Evolutionary conservation across 345 rosid species (phyloP), one percentile per base, ranked within the genome.

Genomic region (Arabidopsis thaliana): DNA sequence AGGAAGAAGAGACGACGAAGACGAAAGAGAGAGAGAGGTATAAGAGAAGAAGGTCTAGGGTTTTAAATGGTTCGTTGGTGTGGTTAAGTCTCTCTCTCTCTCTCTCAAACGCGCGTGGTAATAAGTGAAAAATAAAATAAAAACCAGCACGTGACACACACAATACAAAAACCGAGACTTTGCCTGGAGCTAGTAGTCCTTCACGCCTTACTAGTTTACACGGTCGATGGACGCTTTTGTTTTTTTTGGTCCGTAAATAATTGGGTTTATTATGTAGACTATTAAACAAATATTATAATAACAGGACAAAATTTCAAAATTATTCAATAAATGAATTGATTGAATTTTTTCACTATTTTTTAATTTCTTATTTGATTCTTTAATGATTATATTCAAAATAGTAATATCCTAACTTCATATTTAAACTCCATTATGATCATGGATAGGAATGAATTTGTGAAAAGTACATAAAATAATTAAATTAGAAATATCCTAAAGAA

Each of bases 31-130:
- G 60, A 49, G 41, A 6, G 14, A 42, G 33, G 61, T 48, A 49
- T 7, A 53, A 61, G 61, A 61, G 61, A 49, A 41, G 61, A 33
- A 16, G 77, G 73, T 56, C 61, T 77, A 77, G 80, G 80, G 80
- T 77, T 77, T 77, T 77, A 53, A 33, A 60, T 69, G 72, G 76
- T 70, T 64, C 76, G 80, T 70, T 70, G 61, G 66, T 62, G 22
- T 61, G 51, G 65, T 10, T 40, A 12, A 40, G 45, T 50, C 48
- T 36, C 41, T 16, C 20, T 16, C 20, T 16, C 20, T 16, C 20
- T 16, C 20, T 46, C 42, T 13, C 55, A 59, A 65, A 70, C 80
- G 80, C 71, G 71, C 71, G 75, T 46, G 65, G 75, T 77, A 63
- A 70, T 77, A 64, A 77, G 80, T 77, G 75, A 76, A 76, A 61